Percentiles rank a stretch among this genome's conserved stretches.
phyloP scores from a whole-genome alignment of 2,329 filamentous ascomycete genomes.

The Verticillium nubilum region DNA sequence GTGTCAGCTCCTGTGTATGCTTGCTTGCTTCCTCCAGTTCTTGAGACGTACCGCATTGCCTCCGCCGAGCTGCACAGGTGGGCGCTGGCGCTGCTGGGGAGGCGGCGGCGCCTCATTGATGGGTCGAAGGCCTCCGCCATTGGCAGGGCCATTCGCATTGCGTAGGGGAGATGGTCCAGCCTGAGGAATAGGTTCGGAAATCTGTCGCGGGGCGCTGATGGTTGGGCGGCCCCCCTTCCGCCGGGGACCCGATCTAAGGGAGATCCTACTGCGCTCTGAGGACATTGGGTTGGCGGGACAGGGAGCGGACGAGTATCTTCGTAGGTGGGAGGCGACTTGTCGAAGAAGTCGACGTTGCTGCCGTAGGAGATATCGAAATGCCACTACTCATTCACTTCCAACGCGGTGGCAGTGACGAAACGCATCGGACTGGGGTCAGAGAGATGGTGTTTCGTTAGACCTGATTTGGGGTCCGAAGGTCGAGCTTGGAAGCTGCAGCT shows the following conservation, averaged over 20 bases:
- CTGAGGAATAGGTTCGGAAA: conserved; percentile 54
- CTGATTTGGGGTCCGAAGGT: not conserved
- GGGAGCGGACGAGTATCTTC: not conserved
- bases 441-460: not conserved
- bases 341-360: not conserved
- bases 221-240: conserved; percentile 51
- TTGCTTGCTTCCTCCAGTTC: not conserved
- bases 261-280: conserved; percentile 32
- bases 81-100: conserved; percentile 16
- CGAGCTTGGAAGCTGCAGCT: not conserved
- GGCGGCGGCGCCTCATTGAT: conserved; percentile 9
- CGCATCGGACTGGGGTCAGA: not conserved
- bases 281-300: not conserved
- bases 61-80: conserved; percentile 44
- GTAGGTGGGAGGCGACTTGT: not conserved
- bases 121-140: conserved; percentile 1
- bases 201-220: conserved; percentile 59
- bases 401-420: not conserved
- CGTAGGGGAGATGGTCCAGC: conserved; percentile 23
- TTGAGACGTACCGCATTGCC: conserved; percentile 43
- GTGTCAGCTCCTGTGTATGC: conserved; percentile 15
- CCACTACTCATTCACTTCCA: not conserved
- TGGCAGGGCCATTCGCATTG: conserved; percentile 17
- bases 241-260: conserved; percentile 49
- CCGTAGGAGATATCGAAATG: not conserved